phyloP scores from a whole-genome alignment of 495 filamentous ascomycete genomes.

The Podospora didyma region DNA sequence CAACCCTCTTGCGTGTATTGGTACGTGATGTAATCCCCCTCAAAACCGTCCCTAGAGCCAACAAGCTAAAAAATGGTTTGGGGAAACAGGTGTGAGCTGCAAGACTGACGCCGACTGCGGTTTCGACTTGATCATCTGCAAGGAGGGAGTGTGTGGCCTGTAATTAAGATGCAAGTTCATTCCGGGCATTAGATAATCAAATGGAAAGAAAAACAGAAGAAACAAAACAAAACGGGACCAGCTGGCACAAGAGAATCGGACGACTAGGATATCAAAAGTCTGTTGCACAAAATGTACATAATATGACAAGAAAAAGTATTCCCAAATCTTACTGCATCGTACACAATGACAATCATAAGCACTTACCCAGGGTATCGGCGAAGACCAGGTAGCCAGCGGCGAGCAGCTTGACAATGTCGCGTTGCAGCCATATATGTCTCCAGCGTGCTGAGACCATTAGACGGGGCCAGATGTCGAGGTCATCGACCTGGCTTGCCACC shows the following conservation, averaged over 20 bases:
- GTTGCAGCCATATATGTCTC: not conserved
- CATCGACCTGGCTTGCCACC: not conserved
- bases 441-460: not conserved
- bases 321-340: not conserved
- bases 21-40: slow-evolving; percentile 12
- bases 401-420: not conserved
- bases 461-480: not conserved
- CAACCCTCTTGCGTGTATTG: slow-evolving; percentile 22
- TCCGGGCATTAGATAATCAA: not conserved
- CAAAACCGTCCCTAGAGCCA: not conserved
- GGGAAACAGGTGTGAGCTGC: slow-evolving; percentile 15
- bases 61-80: not conserved
- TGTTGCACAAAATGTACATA: not conserved
- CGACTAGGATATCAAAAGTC: not conserved
- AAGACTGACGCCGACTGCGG: slow-evolving; percentile 21
- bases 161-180: slow-evolving; percentile 5
- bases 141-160: slow-evolving; percentile 21
- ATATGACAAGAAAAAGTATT: not conserved
- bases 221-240: not conserved
- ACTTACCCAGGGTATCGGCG: not conserved
- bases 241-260: not conserved
- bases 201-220: not conserved
- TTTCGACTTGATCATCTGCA: slow-evolving; percentile 21
- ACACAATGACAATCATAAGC: not conserved
- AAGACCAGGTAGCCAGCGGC: not conserved